Conservation (phyloP, 805 yeast species). For the Lipomyces yamanashiensis region DNA sequence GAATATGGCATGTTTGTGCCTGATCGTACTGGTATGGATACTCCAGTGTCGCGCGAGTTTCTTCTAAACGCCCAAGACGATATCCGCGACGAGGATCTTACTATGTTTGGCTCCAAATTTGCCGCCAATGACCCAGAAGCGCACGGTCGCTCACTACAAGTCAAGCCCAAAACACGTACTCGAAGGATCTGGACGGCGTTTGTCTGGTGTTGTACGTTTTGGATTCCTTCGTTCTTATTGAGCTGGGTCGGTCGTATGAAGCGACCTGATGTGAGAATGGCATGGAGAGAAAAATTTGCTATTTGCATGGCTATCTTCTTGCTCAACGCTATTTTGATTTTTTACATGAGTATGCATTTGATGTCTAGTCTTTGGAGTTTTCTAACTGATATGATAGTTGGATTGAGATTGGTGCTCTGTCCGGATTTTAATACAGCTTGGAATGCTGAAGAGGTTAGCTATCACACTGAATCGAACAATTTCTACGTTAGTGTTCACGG, state of each 20-base stretch:
- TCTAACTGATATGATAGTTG: constrained; percentile 31
- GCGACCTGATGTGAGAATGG: constrained; percentile 49
- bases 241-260: constrained; percentile 47
- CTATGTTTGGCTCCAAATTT: constrained; percentile 33
- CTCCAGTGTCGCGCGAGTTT: constrained; percentile 23
- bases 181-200: constrained; percentile 47
- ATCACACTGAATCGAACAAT: constrained; percentile 47
- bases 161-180: constrained; percentile 41
- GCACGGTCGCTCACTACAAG: constrained; percentile 43
- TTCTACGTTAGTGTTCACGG: constrained; percentile 50
- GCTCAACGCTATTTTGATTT: constrained; percentile 48
- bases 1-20: constrained; percentile 8
- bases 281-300: constrained; percentile 51
- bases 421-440: constrained; percentile 51
- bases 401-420: constrained; percentile 47
- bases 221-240: constrained; percentile 49
- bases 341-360: constrained; percentile 46
- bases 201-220: constrained; percentile 50
- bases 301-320: constrained; percentile 46
- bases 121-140: constrained; percentile 44
- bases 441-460: constrained; percentile 45
- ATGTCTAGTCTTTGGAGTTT: neutral
- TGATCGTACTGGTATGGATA: constrained; percentile 12
- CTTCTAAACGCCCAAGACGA: neutral
- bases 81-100: constrained; percentile 26